phyloP scores from a whole-genome alignment of 805 yeast genomes.

The Ogataea glucozyma region DNA sequence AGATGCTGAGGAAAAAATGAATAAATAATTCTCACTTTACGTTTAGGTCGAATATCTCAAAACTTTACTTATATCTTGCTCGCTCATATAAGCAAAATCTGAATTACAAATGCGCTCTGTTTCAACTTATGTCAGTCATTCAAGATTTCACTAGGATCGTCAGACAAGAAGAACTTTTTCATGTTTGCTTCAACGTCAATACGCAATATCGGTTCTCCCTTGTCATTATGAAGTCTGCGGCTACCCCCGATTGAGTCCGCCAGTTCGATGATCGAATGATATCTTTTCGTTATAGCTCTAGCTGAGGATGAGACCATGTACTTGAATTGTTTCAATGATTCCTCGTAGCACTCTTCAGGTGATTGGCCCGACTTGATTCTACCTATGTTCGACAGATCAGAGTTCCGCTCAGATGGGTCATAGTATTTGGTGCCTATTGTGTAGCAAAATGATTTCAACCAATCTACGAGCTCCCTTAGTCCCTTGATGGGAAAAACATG shows the following conservation, averaged over 20 bases:
- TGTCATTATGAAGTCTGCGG: slow-evolving; percentile 6
- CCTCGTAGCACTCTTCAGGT: slow-evolving; percentile 45
- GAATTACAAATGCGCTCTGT: background rate
- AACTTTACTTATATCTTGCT: too few species aligned
- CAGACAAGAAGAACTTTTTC: slow-evolving; percentile 47
- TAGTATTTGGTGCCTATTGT: slow-evolving; percentile 53
- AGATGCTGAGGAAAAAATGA: slow-evolving; percentile 23
- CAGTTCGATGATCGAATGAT: slow-evolving; percentile 38
- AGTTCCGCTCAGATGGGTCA: slow-evolving; percentile 57
- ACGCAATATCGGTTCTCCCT: slow-evolving; percentile 31
- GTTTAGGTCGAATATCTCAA: too few species aligned
- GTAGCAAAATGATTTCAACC: slow-evolving; percentile 59
- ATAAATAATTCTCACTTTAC: background rate
- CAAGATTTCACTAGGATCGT: slow-evolving; percentile 48
- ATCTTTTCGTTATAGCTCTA: slow-evolving; percentile 42
- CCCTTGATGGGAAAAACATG: slow-evolving; percentile 54
- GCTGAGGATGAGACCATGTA: slow-evolving; percentile 56
- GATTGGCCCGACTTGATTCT: slow-evolving; percentile 55
- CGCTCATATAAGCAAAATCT: background rate
- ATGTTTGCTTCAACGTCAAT: slow-evolving; percentile 52
- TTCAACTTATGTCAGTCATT: slow-evolving; percentile 13
- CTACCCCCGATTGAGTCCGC: slow-evolving; percentile 6
- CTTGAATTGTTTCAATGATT: slow-evolving; percentile 57
- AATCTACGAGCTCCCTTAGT: slow-evolving; percentile 45
- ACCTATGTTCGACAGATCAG: slow-evolving; percentile 56